Evolutionary conservation across 2,329 filamentous ascomycete species (phyloP), one percentile per base, ranked within the genome.

Genomic region (Zalaria obscura): DNA sequence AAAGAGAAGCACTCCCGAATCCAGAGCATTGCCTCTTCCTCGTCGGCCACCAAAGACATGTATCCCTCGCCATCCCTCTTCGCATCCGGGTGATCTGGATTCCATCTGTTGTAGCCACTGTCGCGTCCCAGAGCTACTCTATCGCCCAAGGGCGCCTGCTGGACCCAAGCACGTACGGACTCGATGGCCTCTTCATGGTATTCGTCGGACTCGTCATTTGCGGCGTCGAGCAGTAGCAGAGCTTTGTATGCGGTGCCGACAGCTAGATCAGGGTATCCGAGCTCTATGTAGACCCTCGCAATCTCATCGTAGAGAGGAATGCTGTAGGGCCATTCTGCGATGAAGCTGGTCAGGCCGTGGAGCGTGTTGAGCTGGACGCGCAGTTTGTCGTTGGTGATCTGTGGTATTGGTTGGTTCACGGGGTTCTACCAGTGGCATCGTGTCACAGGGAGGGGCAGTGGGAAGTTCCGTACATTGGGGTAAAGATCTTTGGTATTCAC

Each of bases 191-290:
- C 65, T 10, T 86, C 77, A 55, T 91, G 80, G 53, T 87, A 93
- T 59, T 95, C 86, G 50, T 83, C 88, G 33, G 76, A 74, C 47
- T 89, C 83, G 42, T 91, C 80, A 48, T 71, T 62, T 31, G 86
- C 73, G 49, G 91, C 85, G 55, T 96, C 89, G 10, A 83, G 74
- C 37, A 98, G 67, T 3, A 94, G 73, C n/a, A 96, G 70, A 1
- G 88, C 87, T 42, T 83, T 80, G 58, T 96, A 96, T 4, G 86
- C 85, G 66, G 95, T 88, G 29, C 86, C 85, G 7, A 81, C 80
- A 4, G 87, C 87, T 33, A 98, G 74, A 59, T 98, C 91, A 0
- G 86, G 85, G 59, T 94, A 96, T 32, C 78, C 84, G 37, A 95
- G 70, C 36, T 76, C 67, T 10, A 78, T 73, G 59, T 95, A 78